Base-by-base conservation (phyloP, 164 flowering plant genomes). In the Vitis cinerea region DNA sequence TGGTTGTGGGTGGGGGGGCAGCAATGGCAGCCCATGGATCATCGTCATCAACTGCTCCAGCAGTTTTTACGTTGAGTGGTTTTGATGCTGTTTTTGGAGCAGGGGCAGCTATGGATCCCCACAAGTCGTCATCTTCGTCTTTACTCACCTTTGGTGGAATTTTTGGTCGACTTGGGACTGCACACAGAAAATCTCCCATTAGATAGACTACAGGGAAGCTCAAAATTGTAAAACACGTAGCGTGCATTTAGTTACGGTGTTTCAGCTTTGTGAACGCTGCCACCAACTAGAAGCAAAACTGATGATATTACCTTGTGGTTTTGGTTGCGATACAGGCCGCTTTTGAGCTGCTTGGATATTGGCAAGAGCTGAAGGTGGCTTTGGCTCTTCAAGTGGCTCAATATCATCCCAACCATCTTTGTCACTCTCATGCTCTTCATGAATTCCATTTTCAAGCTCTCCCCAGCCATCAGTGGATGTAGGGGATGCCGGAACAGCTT, bases 401-500 rank as follows among this genome's bases (percentile, higher is more conserved):
- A 96, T 67, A 70, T 93, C 98, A 83, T 93, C 99, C 99, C 98
- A 96, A 1, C 91, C 94, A 71, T 96, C 98, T 78, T 93, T 92
- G 51, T 92, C 97, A 70, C 59, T 73, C 0, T 84, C 92, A 73
- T 78, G 77, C 31, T 80, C 93, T 58, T 81, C 96, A 70, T 72
- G 70, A 70, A 87, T 80, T 63, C 97, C 97, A 79, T 90, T 90
- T 66, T 88, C 99, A 65, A 92, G 77, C 70, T 93, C 99, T 75
- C 97, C 99, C 98, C 99, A 96, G 31, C 98, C 97, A 85, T 96
- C 99, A 19, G 92, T 88, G 64, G 98, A 90, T 50, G 93, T 83
- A 49, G 98, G 98, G 29, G 99, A 93, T 19, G 61, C 71, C 27
- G 97, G 94, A 11, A 53, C 80, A 53, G 87, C 88, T 67, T 82